Evolutionary conservation across 768 basidiomycete genomes (phyloP).

Genomic region (Cystobasidium onofrii): DNA sequence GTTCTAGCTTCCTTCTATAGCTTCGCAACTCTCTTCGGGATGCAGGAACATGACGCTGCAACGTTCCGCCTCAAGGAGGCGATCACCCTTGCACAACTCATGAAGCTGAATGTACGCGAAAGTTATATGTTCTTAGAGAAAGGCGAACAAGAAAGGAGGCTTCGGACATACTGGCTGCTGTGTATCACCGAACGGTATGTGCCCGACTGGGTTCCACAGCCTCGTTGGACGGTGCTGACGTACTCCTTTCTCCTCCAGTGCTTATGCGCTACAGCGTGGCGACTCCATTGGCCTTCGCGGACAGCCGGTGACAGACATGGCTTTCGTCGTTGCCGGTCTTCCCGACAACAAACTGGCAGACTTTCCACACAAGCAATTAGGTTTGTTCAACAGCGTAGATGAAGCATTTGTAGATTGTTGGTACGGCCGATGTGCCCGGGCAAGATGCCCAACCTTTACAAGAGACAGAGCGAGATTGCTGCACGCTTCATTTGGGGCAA

Average conservation of each 20-base stretch:
- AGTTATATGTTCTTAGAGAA: neutral
- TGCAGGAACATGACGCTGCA: neutral
- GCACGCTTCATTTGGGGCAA: neutral
- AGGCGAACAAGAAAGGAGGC: neutral
- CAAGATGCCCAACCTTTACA: neutral
- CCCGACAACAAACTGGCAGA: neutral
- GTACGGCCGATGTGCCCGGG: neutral
- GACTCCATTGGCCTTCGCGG: neutral
- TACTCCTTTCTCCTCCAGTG: too few species aligned
- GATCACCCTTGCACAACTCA: neutral
- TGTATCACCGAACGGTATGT: neutral
- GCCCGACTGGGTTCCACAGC: too few species aligned
- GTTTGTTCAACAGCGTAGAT: neutral
- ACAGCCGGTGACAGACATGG: neutral
- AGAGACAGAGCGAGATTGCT: neutral
- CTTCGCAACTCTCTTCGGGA: neutral
- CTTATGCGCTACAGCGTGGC: neutral
- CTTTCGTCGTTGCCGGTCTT: neutral
- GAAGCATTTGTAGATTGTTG: neutral
- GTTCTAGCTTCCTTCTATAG: conserved; percentile 1
- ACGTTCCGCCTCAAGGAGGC: neutral
- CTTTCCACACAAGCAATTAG: neutral
- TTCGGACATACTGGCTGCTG: neutral
- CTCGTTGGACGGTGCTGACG: too few species aligned
- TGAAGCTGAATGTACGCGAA: neutral